Percentiles rank a stretch among this genome's conserved stretches.
phyloP scores from a whole-genome alignment of 352 stramenopile species.

The Globisporangium irregulare region DNA sequence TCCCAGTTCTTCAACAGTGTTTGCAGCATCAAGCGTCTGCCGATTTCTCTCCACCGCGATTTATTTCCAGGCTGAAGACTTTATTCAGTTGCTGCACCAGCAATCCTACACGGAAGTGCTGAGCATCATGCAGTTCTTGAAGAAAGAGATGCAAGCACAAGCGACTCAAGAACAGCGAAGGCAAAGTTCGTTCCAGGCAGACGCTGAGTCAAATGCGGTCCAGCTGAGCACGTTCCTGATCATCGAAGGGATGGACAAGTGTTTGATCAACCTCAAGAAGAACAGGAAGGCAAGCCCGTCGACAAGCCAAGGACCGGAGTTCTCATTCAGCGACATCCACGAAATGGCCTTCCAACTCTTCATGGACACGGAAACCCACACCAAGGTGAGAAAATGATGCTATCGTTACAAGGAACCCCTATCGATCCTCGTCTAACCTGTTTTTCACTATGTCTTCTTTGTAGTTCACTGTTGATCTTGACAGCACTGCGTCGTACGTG shows the following conservation, averaged over 20 bases:
- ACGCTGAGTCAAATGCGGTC: neutral
- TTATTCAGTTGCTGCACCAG: slow-evolving; percentile 37
- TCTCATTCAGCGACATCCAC: slow-evolving; percentile 58
- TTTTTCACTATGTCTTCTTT: neutral
- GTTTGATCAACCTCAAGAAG: slow-evolving; percentile 51
- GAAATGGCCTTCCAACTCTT: slow-evolving; percentile 66
- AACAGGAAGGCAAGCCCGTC: slow-evolving; percentile 1
- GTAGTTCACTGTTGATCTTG: slow-evolving; percentile 53
- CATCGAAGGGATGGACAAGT: slow-evolving; percentile 58
- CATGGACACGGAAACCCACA: slow-evolving; percentile 54
- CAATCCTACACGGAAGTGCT: slow-evolving; percentile 39
- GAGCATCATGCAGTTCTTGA: slow-evolving; percentile 27
- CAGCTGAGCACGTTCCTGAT: slow-evolving; percentile 44
- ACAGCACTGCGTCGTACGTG: slow-evolving; percentile 52
- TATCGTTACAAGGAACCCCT: no score
- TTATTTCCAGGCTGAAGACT: slow-evolving; percentile 39
- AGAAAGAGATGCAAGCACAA: slow-evolving; percentile 7
- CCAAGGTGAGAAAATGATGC: slow-evolving; percentile 28
- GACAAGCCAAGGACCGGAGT: neutral
- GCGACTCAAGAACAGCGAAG: neutral
- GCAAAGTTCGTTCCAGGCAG: neutral
- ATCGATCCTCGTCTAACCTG: no score
- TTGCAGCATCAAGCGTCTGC: neutral
- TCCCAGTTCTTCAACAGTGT: neutral
- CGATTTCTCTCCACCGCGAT: slow-evolving; percentile 26